Evolutionary conservation across 371 early-diverging fungal genomes (phyloP), one percentile per base, ranked within the genome.

Genomic region (Syncephalastrum racemosum): DNA sequence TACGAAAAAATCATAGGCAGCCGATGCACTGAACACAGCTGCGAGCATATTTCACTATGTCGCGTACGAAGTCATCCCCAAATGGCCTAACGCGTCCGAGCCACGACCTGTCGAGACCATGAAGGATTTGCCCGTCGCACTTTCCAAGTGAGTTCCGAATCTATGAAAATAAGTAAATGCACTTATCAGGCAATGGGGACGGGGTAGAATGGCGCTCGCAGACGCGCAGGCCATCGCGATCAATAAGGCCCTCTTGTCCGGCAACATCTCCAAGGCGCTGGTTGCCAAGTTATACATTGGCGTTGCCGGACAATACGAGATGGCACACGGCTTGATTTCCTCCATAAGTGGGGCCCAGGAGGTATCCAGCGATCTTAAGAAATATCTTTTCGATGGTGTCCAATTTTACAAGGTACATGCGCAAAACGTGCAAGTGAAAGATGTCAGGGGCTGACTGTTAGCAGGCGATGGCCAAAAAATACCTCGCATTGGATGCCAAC

Each of bases 221-320:
- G 75, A 75, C 63, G 77, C 83, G 18, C 78, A 77, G 45, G 62
- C 81, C 13, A 70, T 76, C 24, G 81, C 79, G 1, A 77, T 80
- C 46, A 71, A 73, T 20, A 82, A 78, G 59, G 78, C 78, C 16
- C 27, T 74, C 8, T 23, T 67, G 3, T 53, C 63, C 22, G 66
- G 66, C 24, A 76, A 73, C 19, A 64, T 75, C 1, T 83, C 86
- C 0, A 81, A 82, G 55, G 82, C 83, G 0, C 62, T 86, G 3
- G 59, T 78, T 44, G 86, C 84, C 1, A 86, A 86, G 24, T 59
- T 86, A 14, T 80, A 79, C 19, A 80, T 86, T 50, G 84, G 84
- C 0, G 80, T 86, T 24, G 80, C 81, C 41, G 81, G 75, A 14
- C 78, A 84, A 43, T 86, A 86, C 58, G 84, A 86, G 50, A 78